Evolutionary conservation across 768 basidiomycete species (phyloP), one percentile per base, ranked within the genome.

Genomic region (Amanita polypyramis): DNA sequence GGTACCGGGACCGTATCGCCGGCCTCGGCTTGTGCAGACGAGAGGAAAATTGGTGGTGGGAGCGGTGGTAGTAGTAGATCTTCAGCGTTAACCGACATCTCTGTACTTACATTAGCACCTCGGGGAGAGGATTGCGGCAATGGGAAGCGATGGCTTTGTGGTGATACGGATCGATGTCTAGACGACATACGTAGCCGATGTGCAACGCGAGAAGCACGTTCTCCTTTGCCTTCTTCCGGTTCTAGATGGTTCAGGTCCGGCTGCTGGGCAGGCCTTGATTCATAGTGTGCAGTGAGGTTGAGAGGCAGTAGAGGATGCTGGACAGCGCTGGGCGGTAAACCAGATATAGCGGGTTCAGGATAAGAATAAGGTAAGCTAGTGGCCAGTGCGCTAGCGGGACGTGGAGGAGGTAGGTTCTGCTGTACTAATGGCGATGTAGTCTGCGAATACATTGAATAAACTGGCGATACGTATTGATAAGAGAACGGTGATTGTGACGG

Each of bases 141-240:
- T 30, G 74, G 72, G 56, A 73, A 76, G 20, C 75, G 68, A 54
- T 78, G 80, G 9, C 80, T 74, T 41, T 63, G 70, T 5, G 73
- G 85, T 20, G 85, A 87, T 19, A 76, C 75, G 0, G 81, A 79
- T 20, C 76, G 75, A 51, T 76, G 64, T 11, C 82, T 69, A 20
- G 77, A 77, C 11, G 75, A 71, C 36, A 71, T 60, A 42, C 74
- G 74, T 8, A 85, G 63, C 52, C 83, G 80, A 39, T 74, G 74
- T 20, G 82, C 63, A 36, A 81, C 70, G 10, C 80, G 72, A 3
- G 74, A 70, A 15, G 81, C 75, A 14, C 73, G 73, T 49, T 75
- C 72, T 34, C 80, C 83, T 56, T 80, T 80, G 30, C 78, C 77
- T 55, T 76, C 76, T 62, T 78, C 71, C 3, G 69, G 64, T 40